Percentiles rank a stretch among this genome's conserved stretches.
These are phyloP conservation scores for Pseudovirgaria hyperparasitica DNA, from an alignment of 2,329 filamentous ascomycete genomes.

Conservation along the genomic window DNA sequence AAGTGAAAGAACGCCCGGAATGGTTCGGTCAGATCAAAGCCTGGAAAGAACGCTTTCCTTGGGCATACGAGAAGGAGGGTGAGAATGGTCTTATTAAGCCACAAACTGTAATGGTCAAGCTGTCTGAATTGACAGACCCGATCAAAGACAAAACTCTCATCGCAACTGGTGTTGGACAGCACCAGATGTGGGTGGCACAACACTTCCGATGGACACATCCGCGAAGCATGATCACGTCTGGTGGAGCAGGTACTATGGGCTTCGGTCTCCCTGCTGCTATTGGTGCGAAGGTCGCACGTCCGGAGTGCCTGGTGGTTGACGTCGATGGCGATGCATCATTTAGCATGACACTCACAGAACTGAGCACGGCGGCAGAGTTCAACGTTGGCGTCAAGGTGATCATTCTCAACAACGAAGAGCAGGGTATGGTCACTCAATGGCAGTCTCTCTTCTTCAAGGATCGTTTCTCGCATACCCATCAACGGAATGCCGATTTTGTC, in stretches of 20 bases:
- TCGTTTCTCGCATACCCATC: conserved; percentile 83
- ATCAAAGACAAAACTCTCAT: conserved; percentile 80
- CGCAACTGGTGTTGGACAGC: conserved; percentile 87
- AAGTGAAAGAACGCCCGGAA: conserved; percentile 54
- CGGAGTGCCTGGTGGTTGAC: conserved; percentile 79
- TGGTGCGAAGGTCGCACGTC: conserved; percentile 77
- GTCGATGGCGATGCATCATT: conserved; percentile 99
- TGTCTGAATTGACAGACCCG: conserved; percentile 69
- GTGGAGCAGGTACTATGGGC: conserved; percentile 92
- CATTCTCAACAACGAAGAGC: conserved; percentile 91
- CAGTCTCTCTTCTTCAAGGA: conserved; percentile 96
- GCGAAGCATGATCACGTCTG: conserved; percentile 89
- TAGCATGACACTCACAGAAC: conserved; percentile 95
- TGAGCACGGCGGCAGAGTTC: conserved; percentile 87
- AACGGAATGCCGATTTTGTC: conserved; percentile 90
- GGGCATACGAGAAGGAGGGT: conserved; percentile 70
- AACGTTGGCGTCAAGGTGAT: conserved; percentile 94
- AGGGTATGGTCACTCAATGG: conserved; percentile 98
- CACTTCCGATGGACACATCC: conserved; percentile 92
- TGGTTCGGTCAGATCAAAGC: conserved; percentile 84
- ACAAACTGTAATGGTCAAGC: conserved; percentile 79
- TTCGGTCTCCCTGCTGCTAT: conserved; percentile 91
- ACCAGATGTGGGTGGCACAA: conserved; percentile 98
- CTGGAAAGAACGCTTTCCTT: conserved; percentile 89
- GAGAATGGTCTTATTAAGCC: conserved; percentile 79